Evolutionary conservation across 2,329 filamentous ascomycete genomes (phyloP).

Genomic region (Fusarium cicatricum): DNA sequence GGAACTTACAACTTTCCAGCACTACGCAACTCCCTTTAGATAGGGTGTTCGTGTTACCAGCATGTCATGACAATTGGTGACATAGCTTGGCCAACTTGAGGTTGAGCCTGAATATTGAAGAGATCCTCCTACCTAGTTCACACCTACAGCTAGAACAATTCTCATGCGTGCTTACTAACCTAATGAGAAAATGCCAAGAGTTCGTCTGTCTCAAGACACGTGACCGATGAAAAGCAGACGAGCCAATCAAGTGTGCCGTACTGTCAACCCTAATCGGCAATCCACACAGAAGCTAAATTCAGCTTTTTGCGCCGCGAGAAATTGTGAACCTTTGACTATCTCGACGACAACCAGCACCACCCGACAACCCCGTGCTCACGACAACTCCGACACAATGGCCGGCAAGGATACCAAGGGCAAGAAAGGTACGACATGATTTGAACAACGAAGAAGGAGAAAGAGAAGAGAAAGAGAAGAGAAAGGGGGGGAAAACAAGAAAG

Average conservation of each 20-base stretch:
- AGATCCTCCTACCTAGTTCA: no score
- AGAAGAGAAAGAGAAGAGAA: slow-evolving; percentile 8
- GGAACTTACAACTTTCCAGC: slow-evolving; percentile 6
- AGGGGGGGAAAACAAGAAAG: background rate
- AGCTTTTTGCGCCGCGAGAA: slow-evolving; percentile 26
- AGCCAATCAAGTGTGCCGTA: slow-evolving; percentile 16
- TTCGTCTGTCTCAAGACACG: slow-evolving; percentile 9
- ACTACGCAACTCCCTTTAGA: background rate
- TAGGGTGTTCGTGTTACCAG: no score
- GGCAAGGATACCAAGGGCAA: slow-evolving; percentile 52
- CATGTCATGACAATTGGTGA: background rate
- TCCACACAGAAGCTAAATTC: slow-evolving; percentile 34
- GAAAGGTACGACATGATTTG: slow-evolving; percentile 57
- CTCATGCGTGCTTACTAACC: background rate
- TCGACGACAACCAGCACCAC: slow-evolving; percentile 40
- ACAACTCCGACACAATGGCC: slow-evolving; percentile 46
- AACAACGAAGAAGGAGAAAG: slow-evolving; percentile 10
- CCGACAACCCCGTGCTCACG: slow-evolving; percentile 38
- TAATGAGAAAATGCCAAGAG: background rate
- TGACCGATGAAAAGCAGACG: background rate
- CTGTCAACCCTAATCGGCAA: slow-evolving; percentile 38
- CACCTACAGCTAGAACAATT: background rate
- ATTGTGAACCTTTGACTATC: slow-evolving; percentile 29
- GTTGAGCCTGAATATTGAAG: background rate
- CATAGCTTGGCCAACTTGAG: background rate